Evolutionary conservation across 2,329 filamentous ascomycete species (phyloP).

Genomic region (Sclerotinia borealis): DNA sequence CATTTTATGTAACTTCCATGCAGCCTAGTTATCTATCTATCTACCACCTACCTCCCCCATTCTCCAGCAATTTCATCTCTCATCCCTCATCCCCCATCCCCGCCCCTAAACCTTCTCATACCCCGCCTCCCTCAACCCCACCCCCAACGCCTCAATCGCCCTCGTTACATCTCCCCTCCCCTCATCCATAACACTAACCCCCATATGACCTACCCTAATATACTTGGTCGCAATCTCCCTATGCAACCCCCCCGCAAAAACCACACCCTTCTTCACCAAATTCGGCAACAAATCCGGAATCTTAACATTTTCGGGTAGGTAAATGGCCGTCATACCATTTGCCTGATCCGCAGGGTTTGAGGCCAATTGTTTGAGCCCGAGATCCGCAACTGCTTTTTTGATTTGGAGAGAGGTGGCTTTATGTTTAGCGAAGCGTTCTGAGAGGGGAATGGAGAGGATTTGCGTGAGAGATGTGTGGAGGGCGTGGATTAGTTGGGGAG

Average conservation of each 20-base stretch:
- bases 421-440: conserved; percentile 79
- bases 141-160: conserved; percentile 71
- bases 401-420: conserved; percentile 73
- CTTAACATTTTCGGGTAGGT: conserved; percentile 77
- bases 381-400: conserved; percentile 72
- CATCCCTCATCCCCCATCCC: background rate
- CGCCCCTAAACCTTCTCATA: conserved; percentile 39
- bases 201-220: conserved; percentile 96
- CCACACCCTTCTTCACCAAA: conserved; percentile 77
- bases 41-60: background rate
- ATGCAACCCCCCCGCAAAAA: conserved; percentile 93
- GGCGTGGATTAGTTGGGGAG: conserved; percentile 87
- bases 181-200: conserved; percentile 60
- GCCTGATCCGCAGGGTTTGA: conserved; percentile 83
- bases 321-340: conserved; percentile 97
- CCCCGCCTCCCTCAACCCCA: conserved; percentile 68
- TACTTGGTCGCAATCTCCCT: conserved; percentile 93
- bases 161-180: conserved; percentile 76
- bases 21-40: background rate
- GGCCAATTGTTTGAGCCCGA: conserved; percentile 85
- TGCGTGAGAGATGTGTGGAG: conserved; percentile 84
- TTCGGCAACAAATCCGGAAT: conserved; percentile 79
- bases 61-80: background rate
- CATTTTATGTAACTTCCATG: background rate
- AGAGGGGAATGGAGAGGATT: conserved; percentile 73